Base-by-base conservation (phyloP, 2,329 filamentous ascomycete genomes). In the Trichoderma arundinaceum region DNA sequence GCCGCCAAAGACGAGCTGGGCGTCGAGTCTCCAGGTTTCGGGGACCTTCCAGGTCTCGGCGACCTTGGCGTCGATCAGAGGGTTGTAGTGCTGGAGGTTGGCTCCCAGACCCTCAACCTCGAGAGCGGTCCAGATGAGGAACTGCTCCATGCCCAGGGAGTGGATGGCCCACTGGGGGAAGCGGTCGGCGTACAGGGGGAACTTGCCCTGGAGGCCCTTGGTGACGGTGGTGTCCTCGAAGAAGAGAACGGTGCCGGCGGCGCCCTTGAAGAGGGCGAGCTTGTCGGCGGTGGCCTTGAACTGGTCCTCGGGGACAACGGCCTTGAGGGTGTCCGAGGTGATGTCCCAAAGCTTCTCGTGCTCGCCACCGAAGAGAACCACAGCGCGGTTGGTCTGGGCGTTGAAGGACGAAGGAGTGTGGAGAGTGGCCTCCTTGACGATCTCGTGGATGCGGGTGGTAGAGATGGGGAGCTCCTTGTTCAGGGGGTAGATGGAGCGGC, bases 41-140 rank as follows among this genome's bases (percentile, higher is more conserved):
- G 91, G 90, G 38, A 96, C 72, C 65, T 84, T 84, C 90, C 92
- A 97, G 71, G 87, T 81, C 68, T 79, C 81, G 51, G 84, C 80
- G 61, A 93, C 90, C 80, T 88, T 87, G 70, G 84, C 83, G 79
- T 96, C 90, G 71, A 96, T 87, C 66, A 97, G 79, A 19, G 92
- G 92, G 85, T 92, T 95, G 84, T 96, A 96, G 82, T 97, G 93
- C 84, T 97, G 93, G 61, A 97, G 84, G 84, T 94, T 96, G 76
- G 90, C 91, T 70, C 92, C 92, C 65, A 96, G 86, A 35, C 93
- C 92, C 76, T 95, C 92, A 67, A 89, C 84, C 80, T 94, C 91
- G 65, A 97, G 87, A 4, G 89, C 91, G 17, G 89, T 89, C 93
- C 93, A 97, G 71, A 92, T 76, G 70, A 87, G 82, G 79, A 86